Base-by-base conservation (phyloP, 331 rosid genomes). In the Malus hybrid region DNA sequence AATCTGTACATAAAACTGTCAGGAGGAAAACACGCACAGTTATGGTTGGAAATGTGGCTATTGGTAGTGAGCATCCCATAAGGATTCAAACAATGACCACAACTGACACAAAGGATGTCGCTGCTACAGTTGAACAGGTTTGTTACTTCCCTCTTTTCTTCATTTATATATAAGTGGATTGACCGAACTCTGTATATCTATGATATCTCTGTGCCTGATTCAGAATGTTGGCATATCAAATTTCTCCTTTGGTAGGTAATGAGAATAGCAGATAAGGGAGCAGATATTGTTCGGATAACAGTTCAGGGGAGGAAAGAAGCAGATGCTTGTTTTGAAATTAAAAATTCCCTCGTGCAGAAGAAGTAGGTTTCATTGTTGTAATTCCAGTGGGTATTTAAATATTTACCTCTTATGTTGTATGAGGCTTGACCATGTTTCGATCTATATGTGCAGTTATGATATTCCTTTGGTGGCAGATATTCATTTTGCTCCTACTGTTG, bases 1-100 rank as follows among this genome's bases (percentile, higher is more conserved):
- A 90, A 83, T 92, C 97, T 10, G 34, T 90, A 67, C 79, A 95
- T 88, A 85, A 85, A 85, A 90, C 96, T 62, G 85, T 92, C 78
- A 86, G 97, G 87, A 92, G 97, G 83, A 90, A 90, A 73, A 95
- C 99, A 67, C 80, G 91, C 73, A 95, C 99, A 15, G 99, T 95
- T 82, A 90, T 85, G 97, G 97, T 89, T 69, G 99, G 99, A 69
- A 74, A 92, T 15, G 97, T 95, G 74, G 83, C 93, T 50, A 48
- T 95, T 65, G 97, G 99, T 32, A 92, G 97, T 39, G 97, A 92
- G 81, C 97, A 92, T 85, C 99, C 99, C 6, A 90, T 95, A 80
- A 86, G 97, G 88, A 82, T 95, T 84, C 99, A 95, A 80, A 95
- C 99, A n/a, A 95, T 95, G 99, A 95, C 99, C 54, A 95, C 99